Evolutionary conservation across 1,139 yeast genomes (phyloP), one percentile per base, ranked within the genome.

Genomic region (Candida pseudoviswanathii): DNA sequence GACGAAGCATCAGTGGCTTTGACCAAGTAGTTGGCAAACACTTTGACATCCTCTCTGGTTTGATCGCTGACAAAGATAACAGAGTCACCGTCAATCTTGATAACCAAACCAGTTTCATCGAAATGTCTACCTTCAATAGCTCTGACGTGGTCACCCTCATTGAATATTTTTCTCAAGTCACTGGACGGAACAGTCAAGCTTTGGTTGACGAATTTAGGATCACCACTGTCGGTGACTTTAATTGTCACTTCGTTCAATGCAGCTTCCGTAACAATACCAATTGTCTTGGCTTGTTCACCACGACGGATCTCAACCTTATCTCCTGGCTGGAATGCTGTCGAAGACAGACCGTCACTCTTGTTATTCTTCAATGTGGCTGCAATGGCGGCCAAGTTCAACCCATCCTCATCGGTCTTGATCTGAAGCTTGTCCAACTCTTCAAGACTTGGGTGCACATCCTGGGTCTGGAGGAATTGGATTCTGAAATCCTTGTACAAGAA

Each of bases 31-130:
- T 92, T 90, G 29, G 98, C 90, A 62, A 95, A 92, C 3, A 94
- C 97, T 29, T 96, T 85, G 36, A 94, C 82, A 67, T 94, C 98
- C 58, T 86, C 84, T 60, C 82, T 83, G 1, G 96, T 86, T 68
- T 91, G 91, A 64, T 94, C 97, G 52, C 96, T 88, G 55, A 94
- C 82, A 57, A 95, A 78, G 0, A 96, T 89, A 21, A 92, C 98
- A 44, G 89, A 87, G 61, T 92, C 96, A 44, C 87, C 89, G 46
- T 82, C 81, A 38, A 89, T 82, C 55, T 84, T 80, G 44, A 95
- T 92, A 46, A 94, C 96, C 72, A 94, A 81, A 70, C 99, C 99
- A 26, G 97, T 89, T 63, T 92, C 97, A 61, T 92, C 97, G 49
- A 84, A 77, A 66, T 90, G 96, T 63, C 87, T 90, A 62, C 99